Base-by-base conservation (phyloP, 2,329 filamentous ascomycete genomes). In the Dactylonectria macrodidyma region DNA sequence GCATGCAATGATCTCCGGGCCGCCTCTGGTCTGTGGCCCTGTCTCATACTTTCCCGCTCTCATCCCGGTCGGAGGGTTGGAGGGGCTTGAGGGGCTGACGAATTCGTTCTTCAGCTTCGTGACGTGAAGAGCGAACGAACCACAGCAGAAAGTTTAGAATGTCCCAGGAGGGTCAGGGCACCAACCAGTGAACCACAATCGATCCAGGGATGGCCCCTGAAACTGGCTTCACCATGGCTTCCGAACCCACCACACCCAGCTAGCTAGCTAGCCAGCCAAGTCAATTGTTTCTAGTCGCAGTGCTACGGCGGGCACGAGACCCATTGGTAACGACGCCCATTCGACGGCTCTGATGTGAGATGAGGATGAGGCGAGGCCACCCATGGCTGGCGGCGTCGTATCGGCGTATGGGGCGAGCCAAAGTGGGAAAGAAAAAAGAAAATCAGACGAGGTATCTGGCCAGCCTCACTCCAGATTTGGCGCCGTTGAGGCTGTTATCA, bases 141-240 rank as follows among this genome's bases (percentile, higher is more conserved):
- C 48, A 44, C 46, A 62, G 54, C 22, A 52, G 41, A 65, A 48
- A 48, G 59, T 52, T 59, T 44, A 51, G 44, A 50, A 11, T 48
- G 54, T 34, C 41, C 57, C 64, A 54, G 34, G 59, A 57, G 4
- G 26, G 26, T 30, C 26, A 30, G 26, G 26, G 26, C 26, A 30
- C 4, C 26, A 30, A 30, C 4, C 26, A 30, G 26, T 30, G 26
- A 52, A 48, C 22, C 41, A 54, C 57, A 51, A 46, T 56, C 50
- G 63, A 71, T 62, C 62, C 71, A 75, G 68, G 73, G 70, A 74
- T 74, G 57, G 66, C 71, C 74, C 74, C 74, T 76, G 74, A 76
- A 70, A 75, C 74, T 64, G 48, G 44, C 70, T 72, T 76, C 73
- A 67, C 66, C 62, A 71, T 74, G 69, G 63, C 59, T 57, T 67